These are phyloP conservation scores for Fusarium goolgardi DNA, from an alignment of 2,329 filamentous ascomycete genomes.

Conservation along the genomic window DNA sequence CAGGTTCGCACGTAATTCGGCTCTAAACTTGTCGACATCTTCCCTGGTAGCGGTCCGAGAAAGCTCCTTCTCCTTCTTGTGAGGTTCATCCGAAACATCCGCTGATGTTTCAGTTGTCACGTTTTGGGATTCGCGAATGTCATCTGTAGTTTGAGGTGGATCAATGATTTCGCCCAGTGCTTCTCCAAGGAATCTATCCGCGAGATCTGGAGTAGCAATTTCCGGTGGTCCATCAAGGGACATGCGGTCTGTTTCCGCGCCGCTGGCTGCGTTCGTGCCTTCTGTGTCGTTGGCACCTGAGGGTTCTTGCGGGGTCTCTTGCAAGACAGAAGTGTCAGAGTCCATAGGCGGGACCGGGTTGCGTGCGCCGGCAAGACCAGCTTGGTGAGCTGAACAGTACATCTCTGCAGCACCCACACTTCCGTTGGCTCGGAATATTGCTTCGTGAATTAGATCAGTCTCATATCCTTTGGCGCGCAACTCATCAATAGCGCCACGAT, in stretches of 20 bases:
- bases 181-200: conserved; percentile 45
- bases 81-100: conserved; percentile 23
- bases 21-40: conserved; percentile 80
- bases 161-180: conserved; percentile 48
- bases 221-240: conserved; percentile 52
- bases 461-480: conserved; percentile 55
- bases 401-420: conserved; percentile 69
- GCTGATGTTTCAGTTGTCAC: conserved; percentile 39
- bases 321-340: conserved; percentile 53
- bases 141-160: conserved; percentile 38
- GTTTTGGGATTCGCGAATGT: conserved; percentile 34
- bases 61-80: conserved; percentile 29
- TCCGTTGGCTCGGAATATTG: conserved; percentile 84
- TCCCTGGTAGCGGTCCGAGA: conserved; percentile 66
- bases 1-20: conserved; percentile 77
- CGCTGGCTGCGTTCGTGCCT: conserved; percentile 37
- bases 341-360: conserved; percentile 76
- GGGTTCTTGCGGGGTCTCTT: conserved; percentile 35
- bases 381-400: conserved; percentile 76
- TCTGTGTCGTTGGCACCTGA: conserved; percentile 40
- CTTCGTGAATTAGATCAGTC: conserved; percentile 77
- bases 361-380: conserved; percentile 68
- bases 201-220: conserved; percentile 42
- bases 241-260: conserved; percentile 54
- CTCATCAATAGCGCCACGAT: conserved; percentile 49